These are phyloP conservation scores for Pyracantha coccinea DNA, from an alignment of 331 rosid genomes.

Conservation along the genomic window DNA sequence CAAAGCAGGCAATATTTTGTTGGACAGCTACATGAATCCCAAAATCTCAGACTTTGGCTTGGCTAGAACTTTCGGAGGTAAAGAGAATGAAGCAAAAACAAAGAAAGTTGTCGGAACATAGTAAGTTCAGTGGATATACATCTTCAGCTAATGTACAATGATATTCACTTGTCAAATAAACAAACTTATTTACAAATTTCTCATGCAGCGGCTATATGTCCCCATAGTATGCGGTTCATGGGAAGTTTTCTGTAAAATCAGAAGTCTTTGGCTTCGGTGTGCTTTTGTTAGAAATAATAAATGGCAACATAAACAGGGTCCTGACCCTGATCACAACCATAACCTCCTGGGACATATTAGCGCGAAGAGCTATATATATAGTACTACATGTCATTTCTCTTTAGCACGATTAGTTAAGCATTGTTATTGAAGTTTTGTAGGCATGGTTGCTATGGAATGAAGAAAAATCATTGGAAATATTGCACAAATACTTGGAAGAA, in stretches of 20 bases:
- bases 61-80: background rate
- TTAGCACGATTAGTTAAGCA: background rate
- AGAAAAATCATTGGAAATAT: background rate
- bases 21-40: background rate
- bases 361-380: background rate
- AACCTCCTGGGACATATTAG: slow-evolving; percentile 45
- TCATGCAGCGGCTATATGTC: background rate
- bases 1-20: slow-evolving; percentile 5
- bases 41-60: slow-evolving; percentile 11
- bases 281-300: slow-evolving; percentile 26
- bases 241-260: slow-evolving; percentile 24
- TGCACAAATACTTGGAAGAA: background rate
- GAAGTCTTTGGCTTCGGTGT: slow-evolving; percentile 31
- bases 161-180: background rate
- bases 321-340: slow-evolving; percentile 20
- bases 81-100: background rate
- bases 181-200: background rate
- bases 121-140: background rate
- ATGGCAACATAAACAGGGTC: slow-evolving; percentile 30
- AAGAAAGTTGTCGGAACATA: background rate
- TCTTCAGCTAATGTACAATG: background rate
- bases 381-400: background rate
- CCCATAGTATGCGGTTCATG: slow-evolving; percentile 27
- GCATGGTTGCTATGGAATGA: slow-evolving; percentile 7
- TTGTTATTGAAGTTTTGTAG: background rate